Base-by-base conservation (phyloP, 23 red algal genomes). In the Gracilaria gracilis region DNA sequence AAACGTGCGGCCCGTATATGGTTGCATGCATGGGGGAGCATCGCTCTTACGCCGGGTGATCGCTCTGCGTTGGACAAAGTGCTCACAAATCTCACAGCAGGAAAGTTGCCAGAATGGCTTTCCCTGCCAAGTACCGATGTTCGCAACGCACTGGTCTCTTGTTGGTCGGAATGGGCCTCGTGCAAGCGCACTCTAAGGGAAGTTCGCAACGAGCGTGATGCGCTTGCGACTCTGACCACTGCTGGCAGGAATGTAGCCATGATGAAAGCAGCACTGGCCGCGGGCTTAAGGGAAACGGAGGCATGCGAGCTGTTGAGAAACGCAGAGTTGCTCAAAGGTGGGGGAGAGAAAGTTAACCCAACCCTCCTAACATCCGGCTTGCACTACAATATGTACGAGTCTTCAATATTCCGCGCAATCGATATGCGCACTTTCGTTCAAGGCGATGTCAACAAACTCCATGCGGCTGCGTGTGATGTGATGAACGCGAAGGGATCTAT, bases 331-430 rank as follows among this genome's bases (percentile, higher is more conserved):
- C 74, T 79, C 1, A 79, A 79, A 20, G 74, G 74, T 20, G 74
- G 46, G 20, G 74, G 74, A 79, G 34, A 44, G 44, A 47, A 53
- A 79, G 36, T 78, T n/a, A 79, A 79, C 38, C 74, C 74, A 5
- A 79, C 74, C 25, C 74, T 79, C 20, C 38, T 79, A 12, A 9
- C 74, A 17, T 48, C 74, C 7, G 74, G 74, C 49, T 79, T 79
- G 74, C 34, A 79, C 25, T 79, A 79, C 74, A 79, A 79, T 5
- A 79, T 79, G 74, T 79, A 79, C 36, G 74, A 79, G 74, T 79
- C 74, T n/a, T 79, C 74, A 20, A 79, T 79, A 47, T 79, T 79
- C 74, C 74, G 74, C 51, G 33, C 74, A 48, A 79, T 79, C 44
- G 74, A 79, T 28, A 79, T 79, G 74, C 74, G 74, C 31, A 19